A percentile compares a stretch with the other conserved stretches of the same genome.
These are phyloP conservation scores for Yamadazyma atlantica DNA, from an alignment of 1,139 yeast genomes.

Conservation along the genomic window DNA sequence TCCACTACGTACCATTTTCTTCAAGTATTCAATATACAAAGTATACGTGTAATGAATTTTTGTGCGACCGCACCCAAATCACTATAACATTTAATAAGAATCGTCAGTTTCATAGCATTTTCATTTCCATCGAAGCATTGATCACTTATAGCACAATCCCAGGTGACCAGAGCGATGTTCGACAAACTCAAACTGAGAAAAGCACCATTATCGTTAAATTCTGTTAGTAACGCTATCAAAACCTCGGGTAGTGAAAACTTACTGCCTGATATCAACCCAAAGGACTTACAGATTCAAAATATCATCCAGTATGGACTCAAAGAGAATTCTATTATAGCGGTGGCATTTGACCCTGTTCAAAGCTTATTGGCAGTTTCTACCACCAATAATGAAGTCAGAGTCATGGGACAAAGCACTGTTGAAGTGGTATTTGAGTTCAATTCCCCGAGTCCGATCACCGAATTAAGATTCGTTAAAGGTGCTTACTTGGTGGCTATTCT, in stretches of 20 bases:
- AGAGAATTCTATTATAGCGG: constrained; percentile 48
- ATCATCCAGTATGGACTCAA: constrained; percentile 42
- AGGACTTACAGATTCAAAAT: constrained; percentile 35
- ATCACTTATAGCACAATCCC: background rate
- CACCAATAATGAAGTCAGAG: constrained; percentile 63
- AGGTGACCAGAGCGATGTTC: constrained; percentile 32
- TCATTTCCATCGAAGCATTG: background rate
- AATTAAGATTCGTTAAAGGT: constrained; percentile 71
- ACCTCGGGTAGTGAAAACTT: constrained; percentile 41
- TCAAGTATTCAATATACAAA: background rate
- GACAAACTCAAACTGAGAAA: constrained; percentile 44
- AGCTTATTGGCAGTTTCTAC: constrained; percentile 83
- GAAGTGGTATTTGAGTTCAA: constrained; percentile 64
- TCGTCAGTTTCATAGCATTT: too few relatives aligned
- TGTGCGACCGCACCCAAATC: background rate
- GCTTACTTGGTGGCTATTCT: constrained; percentile 72
- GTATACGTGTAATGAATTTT: constrained; percentile 1
- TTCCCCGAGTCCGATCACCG: constrained; percentile 50
- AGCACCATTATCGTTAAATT: constrained; percentile 47
- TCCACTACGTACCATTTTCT: constrained; percentile 1
- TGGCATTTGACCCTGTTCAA: constrained; percentile 88
- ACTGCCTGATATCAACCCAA: constrained; percentile 40
- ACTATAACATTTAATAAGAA: background rate
- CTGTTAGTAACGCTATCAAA: constrained; percentile 55
- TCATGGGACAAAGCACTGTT: constrained; percentile 83